Base-by-base conservation (phyloP, 2,329 filamentous ascomycete genomes). In the Aspergillus tubingensis region DNA sequence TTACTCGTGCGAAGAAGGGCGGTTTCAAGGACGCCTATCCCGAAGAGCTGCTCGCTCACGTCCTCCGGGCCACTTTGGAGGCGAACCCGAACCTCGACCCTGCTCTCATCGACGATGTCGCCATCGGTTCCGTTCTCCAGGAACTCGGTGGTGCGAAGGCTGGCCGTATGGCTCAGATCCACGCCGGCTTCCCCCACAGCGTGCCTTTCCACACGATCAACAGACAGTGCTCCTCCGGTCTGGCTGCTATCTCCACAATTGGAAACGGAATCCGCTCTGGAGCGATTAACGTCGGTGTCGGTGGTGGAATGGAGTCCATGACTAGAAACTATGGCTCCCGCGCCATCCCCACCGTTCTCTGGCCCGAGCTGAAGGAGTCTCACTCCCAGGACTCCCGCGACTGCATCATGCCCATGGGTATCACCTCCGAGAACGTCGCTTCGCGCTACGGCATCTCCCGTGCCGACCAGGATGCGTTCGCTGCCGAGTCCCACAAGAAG, bases 281-380 rank as follows among this genome's bases (percentile, higher is more conserved):
- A 1, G 84, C 86, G 67, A 89, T 94, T 54, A 85, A 88, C 63
- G 82, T 84, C 0, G 93, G 91, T 61, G 86, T 97, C 63, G 93
- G 88, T 8, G 93, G 91, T 2, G 93, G 93, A 30, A 96, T 96
- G 91, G 93, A 97, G 84, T 94, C 90, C 79, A 97, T 97, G 93
- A 96, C 91, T 65, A 81, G 89, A 66, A 96, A 96, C 79, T 97
- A 97, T 77, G 92, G 88, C 54, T 86, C 82, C 25, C 82, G 87
- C 59, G 93, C 93, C n/a, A 95, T 97, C 47, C 93, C 93, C 0
- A 88, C 87, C 0, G 86, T 92, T 64, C 77, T 92, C 10, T 96
- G 92, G 91, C 87, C 89, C 0, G 87, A 85, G 54, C 79, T 96
- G 62, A 85, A 81, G 68, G 84, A 89, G 1, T 87, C 84, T 3